Conservation (phyloP, 345 rosid species). For the Eucalyptus marginata region DNA sequence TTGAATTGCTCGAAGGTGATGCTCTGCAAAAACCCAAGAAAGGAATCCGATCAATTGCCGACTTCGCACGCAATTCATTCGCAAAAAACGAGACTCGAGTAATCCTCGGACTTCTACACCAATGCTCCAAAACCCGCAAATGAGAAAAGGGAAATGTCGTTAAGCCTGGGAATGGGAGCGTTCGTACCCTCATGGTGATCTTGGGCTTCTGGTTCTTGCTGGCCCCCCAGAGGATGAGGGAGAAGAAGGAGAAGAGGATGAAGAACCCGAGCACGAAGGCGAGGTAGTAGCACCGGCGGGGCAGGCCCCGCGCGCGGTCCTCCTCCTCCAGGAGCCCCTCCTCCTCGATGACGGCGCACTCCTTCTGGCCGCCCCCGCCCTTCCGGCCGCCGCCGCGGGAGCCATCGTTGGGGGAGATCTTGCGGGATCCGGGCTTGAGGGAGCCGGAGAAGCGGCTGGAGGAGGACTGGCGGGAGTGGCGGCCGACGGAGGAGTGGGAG, state of each 20-base stretch:
- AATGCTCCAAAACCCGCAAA: not conserved
- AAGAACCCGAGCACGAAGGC: slow-evolving; percentile 75
- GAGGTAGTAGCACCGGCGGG: slow-evolving; percentile 75
- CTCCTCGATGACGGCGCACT: slow-evolving; percentile 75
- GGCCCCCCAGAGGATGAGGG: slow-evolving; percentile 85
- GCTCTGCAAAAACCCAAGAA: slow-evolving; percentile 26
- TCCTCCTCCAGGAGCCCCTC: slow-evolving; percentile 90
- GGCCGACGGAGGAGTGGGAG: slow-evolving; percentile 86
- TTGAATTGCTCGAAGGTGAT: slow-evolving; percentile 62
- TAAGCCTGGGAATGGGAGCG: not conserved
- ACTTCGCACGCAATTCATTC: not conserved
- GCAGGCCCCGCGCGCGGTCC: slow-evolving; percentile 48
- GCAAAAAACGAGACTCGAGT: not conserved
- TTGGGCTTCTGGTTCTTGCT: slow-evolving; percentile 84
- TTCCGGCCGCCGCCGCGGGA: slow-evolving; percentile 32
- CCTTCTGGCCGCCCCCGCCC: slow-evolving; percentile 53
- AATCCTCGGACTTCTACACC: not conserved
- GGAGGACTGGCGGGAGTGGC: slow-evolving; percentile 84
- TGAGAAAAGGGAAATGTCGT: not conserved
- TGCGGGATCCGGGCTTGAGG: slow-evolving; percentile 78
- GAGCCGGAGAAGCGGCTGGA: slow-evolving; percentile 91
- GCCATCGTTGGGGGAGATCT: slow-evolving; percentile 68
- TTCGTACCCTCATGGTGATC: slow-evolving; percentile 65
- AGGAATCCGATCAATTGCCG: not conserved
- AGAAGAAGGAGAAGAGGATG: slow-evolving; percentile 70